Conservation (phyloP, 2,329 filamentous ascomycete genomes). For the Orbilia blumenaviensis region DNA sequence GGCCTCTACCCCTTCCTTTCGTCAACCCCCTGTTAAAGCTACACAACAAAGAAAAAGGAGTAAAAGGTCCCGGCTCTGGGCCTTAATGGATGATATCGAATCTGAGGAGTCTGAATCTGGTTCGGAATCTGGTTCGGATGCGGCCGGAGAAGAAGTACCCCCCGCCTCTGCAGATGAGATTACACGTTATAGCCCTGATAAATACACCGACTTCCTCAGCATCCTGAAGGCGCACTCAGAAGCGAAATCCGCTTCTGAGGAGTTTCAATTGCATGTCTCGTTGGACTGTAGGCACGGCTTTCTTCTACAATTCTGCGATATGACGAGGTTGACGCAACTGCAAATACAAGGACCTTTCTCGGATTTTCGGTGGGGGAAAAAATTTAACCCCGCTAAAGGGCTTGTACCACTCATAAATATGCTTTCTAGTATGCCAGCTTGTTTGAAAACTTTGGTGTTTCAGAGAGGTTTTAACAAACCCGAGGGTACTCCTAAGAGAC, state of each 20-base stretch:
- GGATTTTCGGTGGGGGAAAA: background rate
- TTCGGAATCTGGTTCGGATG: too few relatives aligned
- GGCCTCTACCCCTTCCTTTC: too few relatives aligned
- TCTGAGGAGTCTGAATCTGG: too few relatives aligned
- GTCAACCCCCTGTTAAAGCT: too few relatives aligned
- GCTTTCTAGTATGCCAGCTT: background rate
- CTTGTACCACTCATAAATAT: background rate
- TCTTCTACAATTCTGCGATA: background rate
- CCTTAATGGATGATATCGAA: too few relatives aligned
- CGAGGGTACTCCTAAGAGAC: background rate
- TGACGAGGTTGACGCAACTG: background rate
- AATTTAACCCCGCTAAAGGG: background rate
- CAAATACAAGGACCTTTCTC: background rate
- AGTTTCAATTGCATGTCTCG: background rate
- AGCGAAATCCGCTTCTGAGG: background rate
- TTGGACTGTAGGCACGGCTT: background rate
- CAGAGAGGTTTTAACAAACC: background rate
- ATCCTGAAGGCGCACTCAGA: conserved; percentile 10
- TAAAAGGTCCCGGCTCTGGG: too few relatives aligned
- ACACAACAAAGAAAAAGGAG: too few relatives aligned
- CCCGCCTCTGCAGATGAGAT: too few relatives aligned
- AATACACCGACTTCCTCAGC: background rate
- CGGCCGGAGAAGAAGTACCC: too few relatives aligned
- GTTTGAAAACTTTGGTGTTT: background rate
- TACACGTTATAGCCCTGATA: too few relatives aligned